These are phyloP conservation scores for Passalora sequoiae DNA, from an alignment of 2,329 filamentous ascomycete genomes.

Conservation along the genomic window DNA sequence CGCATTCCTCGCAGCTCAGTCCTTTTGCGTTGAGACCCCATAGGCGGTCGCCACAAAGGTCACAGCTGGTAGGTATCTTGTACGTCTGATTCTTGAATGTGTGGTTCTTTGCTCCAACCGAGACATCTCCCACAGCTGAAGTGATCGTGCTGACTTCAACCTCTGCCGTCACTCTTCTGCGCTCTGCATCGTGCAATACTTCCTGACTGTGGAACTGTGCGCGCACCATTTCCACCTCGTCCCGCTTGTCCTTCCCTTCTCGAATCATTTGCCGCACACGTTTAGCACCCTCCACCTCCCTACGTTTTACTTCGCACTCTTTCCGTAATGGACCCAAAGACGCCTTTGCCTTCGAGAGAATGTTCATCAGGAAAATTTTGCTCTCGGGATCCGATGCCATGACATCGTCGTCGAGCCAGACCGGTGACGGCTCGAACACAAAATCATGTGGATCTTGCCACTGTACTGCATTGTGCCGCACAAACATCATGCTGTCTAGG, in stretches of 20 bases:
- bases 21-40: constrained; percentile 97
- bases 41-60: constrained; percentile 91
- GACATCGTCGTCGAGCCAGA: constrained; percentile 89
- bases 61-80: constrained; percentile 98
- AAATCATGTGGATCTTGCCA: constrained; percentile 84
- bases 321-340: constrained; percentile 73
- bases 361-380: constrained; percentile 85
- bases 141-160: constrained; percentile 92
- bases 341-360: constrained; percentile 83
- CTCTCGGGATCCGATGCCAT: constrained; percentile 84
- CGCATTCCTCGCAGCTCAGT: constrained; percentile 91
- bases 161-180: constrained; percentile 79
- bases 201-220: constrained; percentile 82
- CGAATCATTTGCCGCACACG: constrained; percentile 68
- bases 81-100: constrained; percentile 99
- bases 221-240: constrained; percentile 78
- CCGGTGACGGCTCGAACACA: constrained; percentile 84
- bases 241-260: constrained; percentile 79
- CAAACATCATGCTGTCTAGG: constrained; percentile 96
- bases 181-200: constrained; percentile 75
- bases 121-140: constrained; percentile 84
- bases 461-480: constrained; percentile 74
- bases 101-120: constrained; percentile 86
- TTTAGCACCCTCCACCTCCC: constrained; percentile 76
- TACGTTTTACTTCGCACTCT: constrained; percentile 78